These are phyloP conservation scores for Postia placenta DNA, from an alignment of 768 basidiomycete species.

Conservation along the genomic window DNA sequence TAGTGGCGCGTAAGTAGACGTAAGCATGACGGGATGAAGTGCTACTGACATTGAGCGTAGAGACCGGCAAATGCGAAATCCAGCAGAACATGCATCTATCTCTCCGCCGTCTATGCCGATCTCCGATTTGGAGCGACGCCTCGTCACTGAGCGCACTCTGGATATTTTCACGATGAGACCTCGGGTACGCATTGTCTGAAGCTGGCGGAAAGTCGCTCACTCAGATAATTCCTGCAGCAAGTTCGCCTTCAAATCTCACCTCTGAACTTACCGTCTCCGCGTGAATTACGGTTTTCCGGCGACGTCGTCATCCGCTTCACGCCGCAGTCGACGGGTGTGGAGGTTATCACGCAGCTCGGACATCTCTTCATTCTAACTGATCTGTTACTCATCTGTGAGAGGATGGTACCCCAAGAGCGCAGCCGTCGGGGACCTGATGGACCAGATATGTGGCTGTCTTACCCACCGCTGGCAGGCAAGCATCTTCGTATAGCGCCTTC, in stretches of 20 bases:
- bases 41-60: no score
- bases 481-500: constrained; percentile 70
- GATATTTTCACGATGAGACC: constrained; percentile 96
- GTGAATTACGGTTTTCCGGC: constrained; percentile 66
- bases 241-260: constrained; percentile 89
- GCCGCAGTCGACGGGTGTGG: constrained; percentile 66
- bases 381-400: constrained; percentile 85
- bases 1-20: no score
- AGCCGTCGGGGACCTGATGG: constrained; percentile 43
- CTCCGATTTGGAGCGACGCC: constrained; percentile 71
- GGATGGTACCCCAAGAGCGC: constrained; percentile 65
- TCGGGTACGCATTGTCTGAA: constrained; percentile 60
- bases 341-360: constrained; percentile 70
- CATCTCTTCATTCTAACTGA: constrained; percentile 90
- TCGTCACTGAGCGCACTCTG: constrained; percentile 72
- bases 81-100: constrained; percentile 44
- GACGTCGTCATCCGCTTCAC: constrained; percentile 74
- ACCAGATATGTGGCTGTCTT: constrained; percentile 86
- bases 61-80: no score
- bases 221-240: constrained; percentile 48
- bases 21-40: no score
- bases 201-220: no score
- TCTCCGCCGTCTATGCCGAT: constrained; percentile 51
- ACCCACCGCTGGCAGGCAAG: constrained; percentile 94
- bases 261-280: constrained; percentile 67